Conservation (phyloP, 169 alveolate genomes). For the Plasmodium fragile region DNA sequence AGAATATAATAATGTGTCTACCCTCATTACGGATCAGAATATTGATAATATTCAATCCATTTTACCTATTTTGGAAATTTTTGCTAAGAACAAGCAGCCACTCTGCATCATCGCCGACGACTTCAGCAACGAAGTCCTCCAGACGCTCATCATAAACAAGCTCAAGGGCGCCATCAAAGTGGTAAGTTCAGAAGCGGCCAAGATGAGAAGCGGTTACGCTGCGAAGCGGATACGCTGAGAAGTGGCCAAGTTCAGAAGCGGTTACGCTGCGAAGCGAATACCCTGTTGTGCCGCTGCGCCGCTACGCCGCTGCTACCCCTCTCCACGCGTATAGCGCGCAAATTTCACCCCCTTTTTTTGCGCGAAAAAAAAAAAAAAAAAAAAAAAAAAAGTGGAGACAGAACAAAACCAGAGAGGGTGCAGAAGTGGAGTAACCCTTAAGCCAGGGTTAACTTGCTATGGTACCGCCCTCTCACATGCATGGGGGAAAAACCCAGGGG, state of each 20-base stretch:
- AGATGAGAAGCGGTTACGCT: not conserved
- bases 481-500: not conserved
- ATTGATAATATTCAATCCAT: slow-evolving; percentile 88
- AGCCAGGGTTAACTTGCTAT: not conserved
- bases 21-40: slow-evolving; percentile 89
- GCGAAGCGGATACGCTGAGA: not conserved
- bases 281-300: too few species aligned
- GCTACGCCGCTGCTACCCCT: not conserved
- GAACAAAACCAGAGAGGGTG: not conserved
- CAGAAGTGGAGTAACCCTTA: slow-evolving; percentile 34
- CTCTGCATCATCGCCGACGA: slow-evolving; percentile 92
- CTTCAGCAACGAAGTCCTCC: slow-evolving; percentile 90
- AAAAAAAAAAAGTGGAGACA: slow-evolving; percentile 28
- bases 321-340: not conserved
- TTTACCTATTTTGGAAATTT: slow-evolving; percentile 88
- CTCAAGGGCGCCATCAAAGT: slow-evolving; percentile 90
- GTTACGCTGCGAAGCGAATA: too few species aligned
- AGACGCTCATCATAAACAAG: slow-evolving; percentile 89
- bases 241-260: not conserved
- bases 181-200: slow-evolving; percentile 25
- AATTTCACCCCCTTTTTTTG: not conserved
- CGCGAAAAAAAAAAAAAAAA: too few species aligned
- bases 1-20: slow-evolving; percentile 87
- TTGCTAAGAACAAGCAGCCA: slow-evolving; percentile 88
- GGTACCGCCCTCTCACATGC: not conserved